These are phyloP conservation scores for Pouteria glomerata DNA, from an alignment of 148 eudicot species.

Conservation along the genomic window DNA sequence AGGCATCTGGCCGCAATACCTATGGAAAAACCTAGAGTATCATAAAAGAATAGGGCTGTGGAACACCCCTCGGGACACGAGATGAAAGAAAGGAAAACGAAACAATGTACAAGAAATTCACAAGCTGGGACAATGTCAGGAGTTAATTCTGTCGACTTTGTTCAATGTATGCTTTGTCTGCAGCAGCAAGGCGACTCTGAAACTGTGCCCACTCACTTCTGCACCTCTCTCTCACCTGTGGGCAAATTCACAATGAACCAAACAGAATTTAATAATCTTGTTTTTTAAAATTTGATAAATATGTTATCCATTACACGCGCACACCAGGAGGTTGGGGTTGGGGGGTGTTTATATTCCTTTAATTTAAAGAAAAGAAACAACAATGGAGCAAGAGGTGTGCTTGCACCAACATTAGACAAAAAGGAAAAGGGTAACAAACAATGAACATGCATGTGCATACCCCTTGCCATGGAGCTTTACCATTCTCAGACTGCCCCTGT, in stretches of 20 bases:
- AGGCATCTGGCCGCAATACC: not conserved
- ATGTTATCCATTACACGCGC: too few species aligned
- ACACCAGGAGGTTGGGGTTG: too few species aligned
- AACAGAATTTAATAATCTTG: not conserved
- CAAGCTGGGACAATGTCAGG: not conserved
- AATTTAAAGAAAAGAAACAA: not conserved
- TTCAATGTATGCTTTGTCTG: conserved; percentile 61
- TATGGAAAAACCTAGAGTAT: not conserved
- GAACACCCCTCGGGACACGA: conserved; percentile 4
- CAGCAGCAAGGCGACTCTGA: conserved; percentile 69
- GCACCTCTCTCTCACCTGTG: conserved; percentile 80
- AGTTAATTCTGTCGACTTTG: conserved; percentile 32
- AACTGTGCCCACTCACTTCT: conserved; percentile 78
- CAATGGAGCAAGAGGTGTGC: not conserved
- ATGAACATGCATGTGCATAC: conserved; percentile 26
- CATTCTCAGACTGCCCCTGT: conserved; percentile 74
- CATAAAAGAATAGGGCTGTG: not conserved
- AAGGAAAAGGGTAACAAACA: not conserved
- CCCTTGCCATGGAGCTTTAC: conserved; percentile 96
- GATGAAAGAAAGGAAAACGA: not conserved
- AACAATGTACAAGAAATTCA: conserved; percentile 25
- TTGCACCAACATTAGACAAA: not conserved
- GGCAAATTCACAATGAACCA: not conserved
- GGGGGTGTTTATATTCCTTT: too few species aligned
- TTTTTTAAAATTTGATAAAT: not conserved